Conservation (phyloP, 176 grass and related monocot species). For the Zoysia japonica region DNA sequence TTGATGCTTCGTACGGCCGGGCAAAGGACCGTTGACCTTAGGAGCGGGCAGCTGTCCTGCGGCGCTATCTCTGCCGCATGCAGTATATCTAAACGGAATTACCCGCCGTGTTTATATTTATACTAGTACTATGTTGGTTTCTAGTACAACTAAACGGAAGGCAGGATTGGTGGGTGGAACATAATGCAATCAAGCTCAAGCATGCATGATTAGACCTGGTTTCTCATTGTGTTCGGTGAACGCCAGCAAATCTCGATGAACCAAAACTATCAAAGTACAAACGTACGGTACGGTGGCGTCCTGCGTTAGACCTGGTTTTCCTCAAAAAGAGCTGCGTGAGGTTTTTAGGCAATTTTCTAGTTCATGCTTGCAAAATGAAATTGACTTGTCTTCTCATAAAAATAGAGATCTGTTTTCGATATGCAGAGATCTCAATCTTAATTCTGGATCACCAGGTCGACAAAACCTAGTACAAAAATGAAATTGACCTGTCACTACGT, state of each 20-base stretch:
- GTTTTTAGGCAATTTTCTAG: neutral
- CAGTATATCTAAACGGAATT: neutral
- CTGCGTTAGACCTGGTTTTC: conserved; percentile 10
- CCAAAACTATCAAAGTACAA: conserved; percentile 4
- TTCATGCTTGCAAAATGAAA: neutral
- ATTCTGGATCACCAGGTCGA: too few relatives aligned
- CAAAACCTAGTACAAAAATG: neutral
- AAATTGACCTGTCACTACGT: neutral
- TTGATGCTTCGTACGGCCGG: conserved; percentile 39
- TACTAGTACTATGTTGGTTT: neutral
- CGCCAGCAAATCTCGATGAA: conserved; percentile 25
- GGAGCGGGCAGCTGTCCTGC: neutral
- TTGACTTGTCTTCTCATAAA: too few relatives aligned
- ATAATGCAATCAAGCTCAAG: neutral
- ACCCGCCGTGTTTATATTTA: neutral
- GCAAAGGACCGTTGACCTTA: conserved; percentile 41
- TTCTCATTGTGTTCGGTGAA: neutral
- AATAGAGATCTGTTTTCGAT: too few relatives aligned
- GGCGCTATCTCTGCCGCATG: neutral
- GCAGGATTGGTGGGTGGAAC: conserved; percentile 8
- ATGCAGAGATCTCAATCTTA: too few relatives aligned
- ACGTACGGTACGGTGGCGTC: neutral
- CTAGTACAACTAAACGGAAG: neutral
- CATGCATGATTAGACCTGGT: neutral
- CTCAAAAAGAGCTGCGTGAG: neutral